These are phyloP conservation scores for Syzygium malaccense DNA, from an alignment of 441 rosid genomes.

Conservation along the genomic window DNA sequence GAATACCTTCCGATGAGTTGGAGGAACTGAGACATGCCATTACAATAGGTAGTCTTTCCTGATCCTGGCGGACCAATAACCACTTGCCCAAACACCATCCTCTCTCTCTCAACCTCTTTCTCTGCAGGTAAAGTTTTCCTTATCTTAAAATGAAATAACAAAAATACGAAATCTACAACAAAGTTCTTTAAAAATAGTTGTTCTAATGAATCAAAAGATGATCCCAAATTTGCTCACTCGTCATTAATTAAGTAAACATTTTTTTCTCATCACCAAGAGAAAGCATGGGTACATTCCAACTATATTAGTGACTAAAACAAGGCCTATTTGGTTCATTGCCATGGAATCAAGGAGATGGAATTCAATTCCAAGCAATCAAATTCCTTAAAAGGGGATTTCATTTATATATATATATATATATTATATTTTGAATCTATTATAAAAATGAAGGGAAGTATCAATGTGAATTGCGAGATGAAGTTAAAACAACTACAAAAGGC, in stretches of 20 bases:
- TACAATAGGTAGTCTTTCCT: constrained; percentile 94
- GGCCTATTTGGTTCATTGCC: neutral
- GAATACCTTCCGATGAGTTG: constrained; percentile 68
- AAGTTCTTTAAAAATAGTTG: neutral
- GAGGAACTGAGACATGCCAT: constrained; percentile 97
- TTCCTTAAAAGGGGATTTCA: neutral
- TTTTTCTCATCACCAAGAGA: neutral
- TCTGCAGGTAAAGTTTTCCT: neutral
- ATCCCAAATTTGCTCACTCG: neutral
- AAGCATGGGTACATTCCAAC: neutral
- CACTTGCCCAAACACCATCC: constrained; percentile 88
- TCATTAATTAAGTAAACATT: neutral
- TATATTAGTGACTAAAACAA: neutral
- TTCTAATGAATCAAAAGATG: neutral
- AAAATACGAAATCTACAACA: neutral
- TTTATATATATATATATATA: neutral
- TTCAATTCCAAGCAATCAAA: neutral
- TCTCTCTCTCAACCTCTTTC: neutral
- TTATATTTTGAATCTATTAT: neutral
- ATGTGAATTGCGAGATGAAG: neutral
- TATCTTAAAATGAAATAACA: neutral
- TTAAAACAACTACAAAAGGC: neutral
- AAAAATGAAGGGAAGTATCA: neutral
- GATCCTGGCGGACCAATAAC: constrained; percentile 97
- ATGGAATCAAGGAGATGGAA: neutral